Base-by-base conservation (phyloP, 2,329 filamentous ascomycete genomes). In the Exophiala sideris region DNA sequence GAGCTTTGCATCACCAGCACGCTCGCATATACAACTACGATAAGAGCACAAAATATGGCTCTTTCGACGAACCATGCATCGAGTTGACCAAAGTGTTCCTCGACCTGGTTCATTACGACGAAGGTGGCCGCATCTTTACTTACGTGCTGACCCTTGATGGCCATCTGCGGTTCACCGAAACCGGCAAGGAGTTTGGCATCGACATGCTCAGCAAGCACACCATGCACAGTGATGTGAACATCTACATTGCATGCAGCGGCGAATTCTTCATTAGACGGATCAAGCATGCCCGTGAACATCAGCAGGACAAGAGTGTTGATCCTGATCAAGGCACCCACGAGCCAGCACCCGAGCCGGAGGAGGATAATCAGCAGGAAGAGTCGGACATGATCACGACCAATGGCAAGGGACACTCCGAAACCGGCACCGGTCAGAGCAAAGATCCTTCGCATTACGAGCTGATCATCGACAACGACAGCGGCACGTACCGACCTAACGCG, bases 121-220 rank as follows among this genome's bases (percentile, higher is more conserved):
- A 94, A 64, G 91, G 90, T 14, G 87, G 88, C 1, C 84, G 91
- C 10, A 83, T 95, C 52, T 96, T 94, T 67, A 97, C 92, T 18
- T 97, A 96, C 64, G 86, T 96, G 21, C 76, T 97, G 18, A 95
- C 90, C 0, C 79, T 96, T 5, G 92, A 97, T 66, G 88, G 87
- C 4, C 79, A 92, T 49, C 82, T 95, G 67, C 86, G 91, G 42
- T 96, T 96, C 72, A 96, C 92, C 1, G 92, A 96, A 71, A 97
- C 92, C 0, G 92, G 92, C 29, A 94, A 94, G 64, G 91, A 96
- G 65, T 96, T 96, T 56, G 90, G 91, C 48, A 90, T 97, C 65
- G 92, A 96, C 72, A 77, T 96, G 70, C 73, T 97, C 65, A 91
- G 86, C 70, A 97, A 97, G 70, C 92, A 97, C 71, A 95, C 90